These are phyloP conservation scores for Kuraishia capsulata DNA, from an alignment of 805 yeast genomes.

Conservation along the genomic window DNA sequence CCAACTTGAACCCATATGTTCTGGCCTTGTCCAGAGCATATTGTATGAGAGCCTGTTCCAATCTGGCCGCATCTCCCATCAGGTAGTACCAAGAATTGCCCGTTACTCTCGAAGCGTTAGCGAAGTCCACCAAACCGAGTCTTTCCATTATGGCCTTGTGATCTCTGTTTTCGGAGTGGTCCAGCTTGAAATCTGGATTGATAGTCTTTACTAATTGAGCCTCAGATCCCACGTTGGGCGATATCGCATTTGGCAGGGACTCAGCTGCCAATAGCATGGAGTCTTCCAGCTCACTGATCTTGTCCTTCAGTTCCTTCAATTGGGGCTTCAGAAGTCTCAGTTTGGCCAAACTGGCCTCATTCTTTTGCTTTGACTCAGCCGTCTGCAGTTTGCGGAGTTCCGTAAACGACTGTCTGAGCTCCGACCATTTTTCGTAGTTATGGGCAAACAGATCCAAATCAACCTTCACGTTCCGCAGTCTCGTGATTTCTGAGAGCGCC, in stretches of 20 bases:
- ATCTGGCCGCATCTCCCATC: constrained; percentile 71
- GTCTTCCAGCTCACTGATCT: constrained; percentile 21
- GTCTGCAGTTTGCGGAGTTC: not conserved
- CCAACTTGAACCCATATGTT: constrained; percentile 55
- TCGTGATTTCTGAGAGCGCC: not conserved
- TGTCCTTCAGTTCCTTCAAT: constrained; percentile 17
- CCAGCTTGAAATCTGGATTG: constrained; percentile 27
- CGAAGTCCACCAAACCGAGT: constrained; percentile 63
- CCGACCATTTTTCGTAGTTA: not conserved
- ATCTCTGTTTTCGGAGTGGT: constrained; percentile 24
- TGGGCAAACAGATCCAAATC: not conserved
- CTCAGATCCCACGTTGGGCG: constrained; percentile 31
- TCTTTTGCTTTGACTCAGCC: constrained; percentile 1
- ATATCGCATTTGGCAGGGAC: constrained; percentile 55
- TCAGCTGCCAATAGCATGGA: constrained; percentile 31
- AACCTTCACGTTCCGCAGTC: not conserved
- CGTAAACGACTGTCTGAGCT: not conserved
- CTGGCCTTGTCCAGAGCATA: constrained; percentile 66
- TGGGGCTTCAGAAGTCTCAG: constrained; percentile 18
- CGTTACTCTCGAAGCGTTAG: constrained; percentile 61
- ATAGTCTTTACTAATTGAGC: constrained; percentile 43
- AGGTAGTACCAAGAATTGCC: constrained; percentile 89
- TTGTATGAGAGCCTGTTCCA: constrained; percentile 86
- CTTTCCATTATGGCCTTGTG: constrained; percentile 66
- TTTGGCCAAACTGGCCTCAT: constrained; percentile 7